A percentile compares a stretch with the other conserved stretches of the same genome.
These are phyloP conservation scores for Psophocarpus tetragonolobus DNA, from an alignment of 306 rosid species.

Conservation along the genomic window DNA sequence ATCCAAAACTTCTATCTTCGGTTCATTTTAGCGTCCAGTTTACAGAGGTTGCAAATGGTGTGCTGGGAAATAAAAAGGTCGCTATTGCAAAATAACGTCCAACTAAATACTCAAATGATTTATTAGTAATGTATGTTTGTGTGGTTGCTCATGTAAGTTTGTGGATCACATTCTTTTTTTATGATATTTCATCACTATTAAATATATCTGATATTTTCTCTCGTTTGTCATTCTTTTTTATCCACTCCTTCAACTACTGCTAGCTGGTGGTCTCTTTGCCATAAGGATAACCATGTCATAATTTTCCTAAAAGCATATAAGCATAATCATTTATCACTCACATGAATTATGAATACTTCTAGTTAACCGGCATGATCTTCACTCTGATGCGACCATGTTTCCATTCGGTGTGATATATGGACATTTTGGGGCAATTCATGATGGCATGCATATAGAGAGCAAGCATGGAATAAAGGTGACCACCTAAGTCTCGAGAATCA, in stretches of 20 bases:
- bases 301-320: neutral
- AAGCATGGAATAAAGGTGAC: constrained; percentile 54
- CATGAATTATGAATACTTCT: constrained; percentile 10
- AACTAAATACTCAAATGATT: neutral
- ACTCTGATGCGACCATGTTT: neutral
- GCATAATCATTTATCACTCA: neutral
- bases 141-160: neutral
- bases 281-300: neutral
- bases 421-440: neutral
- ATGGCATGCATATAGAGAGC: constrained; percentile 7
- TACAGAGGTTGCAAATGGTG: too few species aligned
- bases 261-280: neutral
- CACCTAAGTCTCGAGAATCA: constrained; percentile 71
- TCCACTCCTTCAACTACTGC: neutral
- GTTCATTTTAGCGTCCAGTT: too few species aligned
- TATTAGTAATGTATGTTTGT: neutral
- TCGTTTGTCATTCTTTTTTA: neutral
- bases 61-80: neutral
- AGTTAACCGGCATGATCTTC: neutral
- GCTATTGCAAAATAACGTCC: neutral
- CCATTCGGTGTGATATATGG: neutral
- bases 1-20: too few species aligned
- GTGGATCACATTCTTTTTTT: neutral
- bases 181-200: neutral
- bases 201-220: neutral